A percentile compares a stretch with the other conserved stretches of the same genome.
Evolutionary conservation across 2,329 filamentous ascomycete species (phyloP).

Genomic region (Onygena corvina): DNA sequence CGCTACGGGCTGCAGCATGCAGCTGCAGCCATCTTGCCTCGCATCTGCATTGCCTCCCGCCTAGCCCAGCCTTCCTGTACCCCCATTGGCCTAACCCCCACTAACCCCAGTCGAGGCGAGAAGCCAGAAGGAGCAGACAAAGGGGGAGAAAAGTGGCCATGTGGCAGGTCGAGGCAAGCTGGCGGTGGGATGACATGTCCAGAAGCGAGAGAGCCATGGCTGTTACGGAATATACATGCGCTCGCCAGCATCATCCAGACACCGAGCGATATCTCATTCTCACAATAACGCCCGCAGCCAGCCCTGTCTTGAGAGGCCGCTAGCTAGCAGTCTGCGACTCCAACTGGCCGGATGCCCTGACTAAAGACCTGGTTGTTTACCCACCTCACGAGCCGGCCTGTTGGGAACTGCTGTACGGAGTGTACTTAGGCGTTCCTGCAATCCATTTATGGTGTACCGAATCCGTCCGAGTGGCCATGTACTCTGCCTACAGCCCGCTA

Average conservation of each 20-base stretch:
- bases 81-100: constrained; percentile 1
- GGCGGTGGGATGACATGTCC: constrained; percentile 1
- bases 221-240: not conserved
- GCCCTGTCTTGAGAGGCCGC: no score
- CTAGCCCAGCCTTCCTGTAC: not conserved
- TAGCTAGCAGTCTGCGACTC: not conserved
- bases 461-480: no score
- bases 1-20: not conserved
- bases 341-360: not conserved
- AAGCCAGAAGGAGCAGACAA: not conserved
- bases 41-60: constrained; percentile 5
- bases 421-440: not conserved
- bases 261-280: not conserved
- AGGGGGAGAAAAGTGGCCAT: not conserved
- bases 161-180: constrained; percentile 2
- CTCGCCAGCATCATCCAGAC: not conserved
- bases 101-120: constrained; percentile 3
- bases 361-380: no score
- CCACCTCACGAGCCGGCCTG: constrained; percentile 6
- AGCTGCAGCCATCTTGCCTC: constrained; percentile 5
- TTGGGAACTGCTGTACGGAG: not conserved
- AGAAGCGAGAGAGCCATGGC: not conserved
- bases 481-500: not conserved
- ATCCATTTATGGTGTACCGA: not conserved
- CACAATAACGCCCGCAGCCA: no score